phyloP scores from a whole-genome alignment of 768 basidiomycete genomes.

The Amanita rubescens region DNA sequence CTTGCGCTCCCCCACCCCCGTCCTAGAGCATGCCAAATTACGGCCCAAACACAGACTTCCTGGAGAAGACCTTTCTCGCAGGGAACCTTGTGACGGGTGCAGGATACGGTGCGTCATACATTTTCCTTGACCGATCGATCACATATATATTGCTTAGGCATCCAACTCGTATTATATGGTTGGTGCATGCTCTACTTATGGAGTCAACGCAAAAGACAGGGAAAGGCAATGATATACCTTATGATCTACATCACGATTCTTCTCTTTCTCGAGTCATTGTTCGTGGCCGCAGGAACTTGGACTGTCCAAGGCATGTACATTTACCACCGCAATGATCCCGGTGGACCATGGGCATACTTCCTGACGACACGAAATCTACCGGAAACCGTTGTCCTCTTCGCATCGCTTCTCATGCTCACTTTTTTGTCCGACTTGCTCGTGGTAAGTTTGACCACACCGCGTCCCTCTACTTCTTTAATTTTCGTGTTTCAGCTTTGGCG shows the following conservation, averaged over 20 bases:
- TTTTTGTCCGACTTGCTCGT: slow-evolving; percentile 35
- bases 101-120: slow-evolving; percentile 31
- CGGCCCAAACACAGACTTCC: slow-evolving; percentile 28
- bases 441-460: slow-evolving; percentile 32
- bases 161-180: slow-evolving; percentile 25
- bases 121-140: neutral
- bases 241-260: slow-evolving; percentile 33
- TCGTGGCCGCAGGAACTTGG: slow-evolving; percentile 31
- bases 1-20: neutral
- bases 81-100: slow-evolving; percentile 33
- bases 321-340: slow-evolving; percentile 34
- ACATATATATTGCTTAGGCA: slow-evolving; percentile 18
- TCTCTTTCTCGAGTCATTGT: slow-evolving; percentile 30
- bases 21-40: slow-evolving; percentile 15
- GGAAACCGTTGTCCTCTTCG: slow-evolving; percentile 32
- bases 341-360: slow-evolving; percentile 40
- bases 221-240: slow-evolving; percentile 2
- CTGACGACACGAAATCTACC: slow-evolving; percentile 28
- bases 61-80: slow-evolving; percentile 34
- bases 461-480: slow-evolving; percentile 26
- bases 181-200: neutral
- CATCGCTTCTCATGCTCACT: slow-evolving; percentile 37
- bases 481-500: slow-evolving; percentile 28
- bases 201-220: slow-evolving; percentile 17
- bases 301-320: slow-evolving; percentile 35